phyloP scores from a whole-genome alignment of 768 basidiomycete species.

The Guyanaporus albipodus region DNA sequence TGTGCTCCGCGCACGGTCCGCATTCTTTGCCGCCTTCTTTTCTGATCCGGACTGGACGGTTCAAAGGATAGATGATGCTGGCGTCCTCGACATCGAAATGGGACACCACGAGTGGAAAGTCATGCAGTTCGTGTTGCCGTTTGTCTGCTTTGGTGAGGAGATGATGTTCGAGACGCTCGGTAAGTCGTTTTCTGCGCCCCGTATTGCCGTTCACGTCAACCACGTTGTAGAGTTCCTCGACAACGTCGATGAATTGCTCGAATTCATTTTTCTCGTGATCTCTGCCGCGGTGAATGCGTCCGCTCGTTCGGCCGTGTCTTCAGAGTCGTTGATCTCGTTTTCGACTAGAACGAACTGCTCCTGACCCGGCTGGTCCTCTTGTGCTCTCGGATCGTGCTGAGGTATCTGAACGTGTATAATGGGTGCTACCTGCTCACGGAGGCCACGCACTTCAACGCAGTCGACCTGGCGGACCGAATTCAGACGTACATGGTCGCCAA shows the following conservation, averaged over 20 bases:
- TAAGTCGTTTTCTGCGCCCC: slow-evolving; percentile 30
- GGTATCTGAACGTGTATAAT: slow-evolving; percentile 66
- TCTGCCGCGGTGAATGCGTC: slow-evolving; percentile 65
- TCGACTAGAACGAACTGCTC: slow-evolving; percentile 73
- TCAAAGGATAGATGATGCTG: slow-evolving; percentile 51
- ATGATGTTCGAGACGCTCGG: slow-evolving; percentile 72
- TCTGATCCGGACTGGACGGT: slow-evolving; percentile 78
- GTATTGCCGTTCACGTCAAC: slow-evolving; percentile 1
- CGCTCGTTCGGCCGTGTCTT: neutral
- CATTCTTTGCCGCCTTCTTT: slow-evolving; percentile 83
- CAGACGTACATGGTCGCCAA: slow-evolving; percentile 79
- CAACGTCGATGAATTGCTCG: slow-evolving; percentile 70
- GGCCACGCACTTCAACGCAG: slow-evolving; percentile 73
- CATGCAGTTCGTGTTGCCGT: slow-evolving; percentile 72
- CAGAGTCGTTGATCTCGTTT: neutral
- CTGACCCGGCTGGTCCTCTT: slow-evolving; percentile 81
- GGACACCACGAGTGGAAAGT: slow-evolving; percentile 67
- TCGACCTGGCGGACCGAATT: slow-evolving; percentile 62
- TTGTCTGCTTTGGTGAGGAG: slow-evolving; percentile 70
- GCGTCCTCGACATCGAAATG: slow-evolving; percentile 63
- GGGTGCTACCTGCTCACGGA: slow-evolving; percentile 77
- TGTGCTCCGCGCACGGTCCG: slow-evolving; percentile 77
- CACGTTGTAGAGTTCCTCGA: slow-evolving; percentile 51
- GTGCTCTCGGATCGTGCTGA: slow-evolving; percentile 74
- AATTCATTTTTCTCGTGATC: slow-evolving; percentile 85